phyloP scores from a whole-genome alignment of 805 yeast genomes.

The Starmerella ratchasimensis region DNA sequence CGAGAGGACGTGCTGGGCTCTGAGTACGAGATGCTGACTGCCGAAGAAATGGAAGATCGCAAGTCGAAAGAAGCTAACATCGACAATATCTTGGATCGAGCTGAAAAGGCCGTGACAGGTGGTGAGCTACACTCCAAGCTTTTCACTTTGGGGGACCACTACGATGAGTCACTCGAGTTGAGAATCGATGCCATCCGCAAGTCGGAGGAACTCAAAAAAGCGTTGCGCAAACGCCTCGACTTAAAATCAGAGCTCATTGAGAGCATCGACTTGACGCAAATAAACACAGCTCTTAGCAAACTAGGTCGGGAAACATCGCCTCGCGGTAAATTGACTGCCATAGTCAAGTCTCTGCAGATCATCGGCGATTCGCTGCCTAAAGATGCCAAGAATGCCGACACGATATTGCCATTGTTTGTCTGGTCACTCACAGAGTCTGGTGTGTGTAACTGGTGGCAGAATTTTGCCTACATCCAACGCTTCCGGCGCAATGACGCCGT shows the following conservation, averaged over 20 bases:
- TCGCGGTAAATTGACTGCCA: constrained; percentile 24
- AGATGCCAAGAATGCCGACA: constrained; percentile 26
- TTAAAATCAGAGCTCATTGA: background rate
- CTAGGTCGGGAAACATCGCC: constrained; percentile 26
- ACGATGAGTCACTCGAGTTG: constrained; percentile 20
- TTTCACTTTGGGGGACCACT: constrained; percentile 19
- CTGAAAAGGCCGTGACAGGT: constrained; percentile 28
- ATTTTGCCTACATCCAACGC: constrained; percentile 28
- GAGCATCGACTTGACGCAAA: constrained; percentile 3
- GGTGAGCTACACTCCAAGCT: constrained; percentile 27
- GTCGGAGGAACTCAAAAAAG: constrained; percentile 4
- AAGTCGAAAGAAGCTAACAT: constrained; percentile 21
- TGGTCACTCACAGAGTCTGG: constrained; percentile 24
- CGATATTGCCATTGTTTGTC: constrained; percentile 29
- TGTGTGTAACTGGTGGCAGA: constrained; percentile 27
- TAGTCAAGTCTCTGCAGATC: constrained; percentile 27
- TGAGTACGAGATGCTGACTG: constrained; percentile 20
- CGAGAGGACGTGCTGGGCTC: constrained; percentile 21
- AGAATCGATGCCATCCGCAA: constrained; percentile 12
- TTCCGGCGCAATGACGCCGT: constrained; percentile 27
- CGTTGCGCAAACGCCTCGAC: constrained; percentile 7
- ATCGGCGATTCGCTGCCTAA: constrained; percentile 24
- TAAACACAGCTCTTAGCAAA: constrained; percentile 10
- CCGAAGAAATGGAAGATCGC: constrained; percentile 26
- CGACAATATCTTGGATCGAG: constrained; percentile 23